Base-by-base conservation (phyloP, 345 rosid genomes). In the Cardamine occulta region DNA sequence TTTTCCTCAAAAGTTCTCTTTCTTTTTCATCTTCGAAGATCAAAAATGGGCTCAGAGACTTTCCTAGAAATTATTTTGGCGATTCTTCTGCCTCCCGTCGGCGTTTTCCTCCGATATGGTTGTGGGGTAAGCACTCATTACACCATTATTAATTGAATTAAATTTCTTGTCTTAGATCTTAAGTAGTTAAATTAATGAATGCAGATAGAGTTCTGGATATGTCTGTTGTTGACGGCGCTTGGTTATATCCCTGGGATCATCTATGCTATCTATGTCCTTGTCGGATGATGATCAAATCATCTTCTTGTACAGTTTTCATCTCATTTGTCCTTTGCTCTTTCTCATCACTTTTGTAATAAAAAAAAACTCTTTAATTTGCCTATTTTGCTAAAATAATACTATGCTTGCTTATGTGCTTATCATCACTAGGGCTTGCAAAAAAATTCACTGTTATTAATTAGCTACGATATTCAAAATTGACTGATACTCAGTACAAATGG, bases 171-270 rank as follows among this genome's bases (percentile, higher is more conserved):
- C 8, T 18, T 44, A 4, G 6, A 6, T 3, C 7, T 13, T 62
- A 40, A 13, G 39, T 51, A 26, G 7, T 21, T 15, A 51, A 9
- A 37, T 62, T 47, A 61, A 68, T 83, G 85, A 61, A 68, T 83
- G 85, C 88, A 89, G 98, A 83, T 87, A 71, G 97, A 93, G 80
- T 93, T 93, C 73, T 93, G 96, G 98, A 91, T 91, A 80, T 79
- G 77, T 75, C 77, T 93, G 81, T 34, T 93, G 87, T 86, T 93
- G 79, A 91, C 97, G 2, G 10, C 88, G 2, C 35, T 91, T 63
- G 94, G 96, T 64, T 89, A 91, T 44, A 83, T 93, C 26, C 98
- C 98, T 5, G 97, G 98, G 66, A 87, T 93, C 39, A 83, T 93
- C 81, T 91, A 93, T 63, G 98, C 96, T 2, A 66, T 93, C 45